A percentile compares a stretch with the other conserved stretches of the same genome.
Evolutionary conservation across 345 rosid species (phyloP).

Genomic region (Excoecaria cochinchinensis): DNA sequence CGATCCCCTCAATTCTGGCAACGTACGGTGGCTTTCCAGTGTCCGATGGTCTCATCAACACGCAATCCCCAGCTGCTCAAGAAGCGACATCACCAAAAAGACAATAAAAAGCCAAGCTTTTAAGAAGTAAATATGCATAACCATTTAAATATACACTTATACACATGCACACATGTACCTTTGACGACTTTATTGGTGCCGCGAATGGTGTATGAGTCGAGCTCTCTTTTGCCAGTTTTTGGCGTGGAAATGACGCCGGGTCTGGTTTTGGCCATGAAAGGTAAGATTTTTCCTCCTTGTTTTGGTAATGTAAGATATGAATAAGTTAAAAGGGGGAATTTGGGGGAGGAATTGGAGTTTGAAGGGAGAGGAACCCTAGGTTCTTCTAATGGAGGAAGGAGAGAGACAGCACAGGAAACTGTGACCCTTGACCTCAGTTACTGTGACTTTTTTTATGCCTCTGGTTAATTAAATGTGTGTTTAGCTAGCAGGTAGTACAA

Average conservation of each 20-base stretch:
- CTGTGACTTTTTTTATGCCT: not conserved
- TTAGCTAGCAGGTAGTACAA: not conserved
- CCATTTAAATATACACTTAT: not conserved
- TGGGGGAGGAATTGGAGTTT: not conserved
- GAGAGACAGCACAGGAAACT: not conserved
- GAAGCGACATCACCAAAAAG: conserved; percentile 5
- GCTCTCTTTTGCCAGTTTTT: conserved; percentile 49
- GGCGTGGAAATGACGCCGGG: conserved; percentile 51
- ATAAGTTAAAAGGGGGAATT: not conserved
- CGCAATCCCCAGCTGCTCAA: conserved; percentile 67
- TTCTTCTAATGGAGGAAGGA: conserved; percentile 9
- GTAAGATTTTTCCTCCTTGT: conserved; percentile 10
- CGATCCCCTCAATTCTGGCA: conserved; percentile 77
- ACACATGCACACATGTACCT: conserved; percentile 34
- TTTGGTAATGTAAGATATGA: conserved; percentile 5
- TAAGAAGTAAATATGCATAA: not conserved
- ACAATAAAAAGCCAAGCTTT: conserved; percentile 4
- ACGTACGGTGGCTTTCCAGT: conserved; percentile 73
- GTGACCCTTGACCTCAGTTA: conserved; percentile 17
- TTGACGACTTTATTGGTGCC: conserved; percentile 66
- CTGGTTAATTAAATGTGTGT: not conserved
- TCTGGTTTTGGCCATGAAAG: conserved; percentile 77
- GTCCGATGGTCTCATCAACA: conserved; percentile 80
- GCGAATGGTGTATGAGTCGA: conserved; percentile 60
- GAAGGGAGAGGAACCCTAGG: conserved; percentile 25